These are phyloP conservation scores for Mallotus repandus DNA, from an alignment of 441 rosid species.

Conservation along the genomic window DNA sequence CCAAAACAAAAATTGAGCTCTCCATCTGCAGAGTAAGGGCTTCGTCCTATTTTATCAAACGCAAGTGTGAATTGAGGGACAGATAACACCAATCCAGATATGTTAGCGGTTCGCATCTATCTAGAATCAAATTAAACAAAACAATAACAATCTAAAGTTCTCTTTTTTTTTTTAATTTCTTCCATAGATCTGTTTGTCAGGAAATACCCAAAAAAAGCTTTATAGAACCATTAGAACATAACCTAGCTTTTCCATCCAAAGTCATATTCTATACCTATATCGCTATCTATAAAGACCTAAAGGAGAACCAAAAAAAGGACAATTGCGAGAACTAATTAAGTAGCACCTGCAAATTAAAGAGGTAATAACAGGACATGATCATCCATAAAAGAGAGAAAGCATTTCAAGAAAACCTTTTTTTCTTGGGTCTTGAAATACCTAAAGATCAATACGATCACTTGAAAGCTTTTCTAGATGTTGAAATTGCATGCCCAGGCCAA, in stretches of 20 bases:
- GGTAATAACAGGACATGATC: background rate
- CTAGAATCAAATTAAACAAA: background rate
- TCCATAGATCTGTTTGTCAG: background rate
- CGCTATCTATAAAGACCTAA: constrained; percentile 15
- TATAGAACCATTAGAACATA: constrained; percentile 4
- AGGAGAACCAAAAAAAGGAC: no score
- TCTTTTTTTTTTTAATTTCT: background rate
- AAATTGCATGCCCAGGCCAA: constrained; percentile 53
- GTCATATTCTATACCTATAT: constrained; percentile 11
- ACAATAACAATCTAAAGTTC: no score
- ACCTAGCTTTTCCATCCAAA: background rate
- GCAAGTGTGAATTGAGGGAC: no score
- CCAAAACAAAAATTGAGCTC: no score
- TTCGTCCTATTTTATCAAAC: no score
- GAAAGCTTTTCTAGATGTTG: constrained; percentile 39
- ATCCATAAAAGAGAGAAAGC: background rate
- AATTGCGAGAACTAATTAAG: no score
- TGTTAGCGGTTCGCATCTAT: background rate
- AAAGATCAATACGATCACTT: constrained; percentile 25
- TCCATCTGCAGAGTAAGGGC: no score
- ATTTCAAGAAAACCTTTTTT: background rate
- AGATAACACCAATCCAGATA: no score
- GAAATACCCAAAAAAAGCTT: constrained; percentile 6
- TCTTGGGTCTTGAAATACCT: background rate
- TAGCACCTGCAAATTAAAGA: background rate